phyloP scores from a whole-genome alignment of 768 basidiomycete genomes.

The Kwoniella botswanensis region DNA sequence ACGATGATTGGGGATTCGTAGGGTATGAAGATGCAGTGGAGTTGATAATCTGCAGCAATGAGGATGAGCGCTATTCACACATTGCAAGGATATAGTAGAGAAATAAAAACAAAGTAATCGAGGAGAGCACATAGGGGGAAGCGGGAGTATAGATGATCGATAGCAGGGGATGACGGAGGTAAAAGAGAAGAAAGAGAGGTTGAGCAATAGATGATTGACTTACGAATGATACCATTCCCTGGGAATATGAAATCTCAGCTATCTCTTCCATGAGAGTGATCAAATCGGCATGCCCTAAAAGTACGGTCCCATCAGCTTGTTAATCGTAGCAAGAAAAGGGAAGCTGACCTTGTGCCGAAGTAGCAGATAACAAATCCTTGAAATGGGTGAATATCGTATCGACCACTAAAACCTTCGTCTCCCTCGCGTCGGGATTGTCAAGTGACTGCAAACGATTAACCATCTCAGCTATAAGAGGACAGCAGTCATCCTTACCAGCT shows the following conservation, averaged over 20 bases:
- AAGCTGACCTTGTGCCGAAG: conserved; percentile 46
- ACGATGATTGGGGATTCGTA: conserved; percentile 45
- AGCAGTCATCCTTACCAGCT: too few relatives aligned
- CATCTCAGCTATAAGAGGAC: too few relatives aligned
- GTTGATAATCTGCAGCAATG: conserved; percentile 37
- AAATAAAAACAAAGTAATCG: too few relatives aligned
- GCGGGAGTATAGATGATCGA: not conserved
- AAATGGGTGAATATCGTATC: conserved; percentile 47
- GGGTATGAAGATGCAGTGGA: conserved; percentile 40
- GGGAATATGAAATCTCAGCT: conserved; percentile 34
- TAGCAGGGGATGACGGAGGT: not conserved
- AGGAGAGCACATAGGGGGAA: not conserved
- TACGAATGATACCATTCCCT: conserved; percentile 36
- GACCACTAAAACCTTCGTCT: conserved; percentile 44
- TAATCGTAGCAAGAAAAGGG: not conserved
- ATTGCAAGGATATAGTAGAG: too few relatives aligned
- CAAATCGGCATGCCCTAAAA: conserved; percentile 47
- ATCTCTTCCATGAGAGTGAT: conserved; percentile 46
- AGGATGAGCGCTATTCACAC: too few relatives aligned
- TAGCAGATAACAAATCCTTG: conserved; percentile 46
- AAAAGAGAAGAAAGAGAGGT: conserved; percentile 2
- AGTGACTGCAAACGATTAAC: not conserved
- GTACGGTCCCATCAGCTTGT: not conserved
- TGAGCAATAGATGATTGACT: conserved; percentile 14
- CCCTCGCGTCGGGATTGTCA: not conserved